These are phyloP conservation scores for Baeospora myosura DNA, from an alignment of 1,284 basidiomycete species.

Conservation along the genomic window DNA sequence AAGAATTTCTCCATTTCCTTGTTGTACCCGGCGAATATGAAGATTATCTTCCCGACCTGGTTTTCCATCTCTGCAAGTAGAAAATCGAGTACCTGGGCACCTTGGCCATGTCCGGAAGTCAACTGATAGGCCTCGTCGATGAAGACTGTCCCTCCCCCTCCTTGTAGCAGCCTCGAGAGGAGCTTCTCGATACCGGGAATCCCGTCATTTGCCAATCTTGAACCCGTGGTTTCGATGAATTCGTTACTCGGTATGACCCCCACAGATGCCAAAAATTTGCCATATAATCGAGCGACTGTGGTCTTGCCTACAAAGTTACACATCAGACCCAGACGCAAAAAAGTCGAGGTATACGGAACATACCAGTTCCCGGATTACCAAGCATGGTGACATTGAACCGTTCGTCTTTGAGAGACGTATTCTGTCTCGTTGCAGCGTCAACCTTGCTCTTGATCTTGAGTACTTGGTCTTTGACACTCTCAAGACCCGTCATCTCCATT, in stretches of 20 bases:
- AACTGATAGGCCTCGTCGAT: constrained; percentile 67
- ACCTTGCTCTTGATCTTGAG: constrained; percentile 45
- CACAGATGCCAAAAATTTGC: constrained; percentile 49
- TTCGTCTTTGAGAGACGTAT: constrained; percentile 37
- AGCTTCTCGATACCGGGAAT: constrained; percentile 42
- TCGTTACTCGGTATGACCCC: constrained; percentile 43
- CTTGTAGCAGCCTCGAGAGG: constrained; percentile 38
- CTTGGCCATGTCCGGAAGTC: constrained; percentile 34
- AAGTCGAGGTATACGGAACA: constrained; percentile 2
- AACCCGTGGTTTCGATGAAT: constrained; percentile 58
- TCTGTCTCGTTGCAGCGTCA: constrained; percentile 40
- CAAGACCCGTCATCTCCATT: constrained; percentile 54
- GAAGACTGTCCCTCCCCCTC: constrained; percentile 57
- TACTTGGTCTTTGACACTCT: constrained; percentile 45
- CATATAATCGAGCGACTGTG: constrained; percentile 57
- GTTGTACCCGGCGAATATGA: constrained; percentile 62
- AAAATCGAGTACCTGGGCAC: constrained; percentile 54
- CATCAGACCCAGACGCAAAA: not conserved
- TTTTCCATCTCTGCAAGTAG: constrained; percentile 69
- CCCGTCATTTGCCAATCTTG: constrained; percentile 50
- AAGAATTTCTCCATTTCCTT: constrained; percentile 71
- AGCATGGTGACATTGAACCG: constrained; percentile 48
- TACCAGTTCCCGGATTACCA: constrained; percentile 60
- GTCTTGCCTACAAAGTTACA: constrained; percentile 46
- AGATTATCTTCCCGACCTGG: constrained; percentile 53